Evolutionary conservation across 1,284 basidiomycete species (phyloP), one percentile per base, ranked within the genome.

Genomic region (Gymnopus androsaceus): DNA sequence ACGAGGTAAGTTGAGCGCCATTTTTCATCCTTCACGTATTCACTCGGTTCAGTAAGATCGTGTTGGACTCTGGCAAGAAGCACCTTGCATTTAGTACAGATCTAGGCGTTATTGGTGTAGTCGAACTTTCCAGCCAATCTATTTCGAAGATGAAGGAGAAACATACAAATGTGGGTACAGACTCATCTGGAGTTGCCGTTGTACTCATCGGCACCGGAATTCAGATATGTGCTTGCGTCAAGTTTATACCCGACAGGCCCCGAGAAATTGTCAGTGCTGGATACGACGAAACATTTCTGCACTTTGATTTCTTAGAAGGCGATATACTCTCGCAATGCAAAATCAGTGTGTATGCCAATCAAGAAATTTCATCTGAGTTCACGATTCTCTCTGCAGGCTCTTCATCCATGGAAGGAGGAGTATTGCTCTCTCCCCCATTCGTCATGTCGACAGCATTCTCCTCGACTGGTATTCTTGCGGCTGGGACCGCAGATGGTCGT

Each of bases 221-320:
- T 6, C 62, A 92, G 90, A 82, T 92, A 15, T 88, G 86, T 53
- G 82, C 81, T 15, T 77, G 78, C 25, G 81, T 88, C 34, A 79
- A 75, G 56, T 91, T 90, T 65, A 81, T 92, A 55, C 84, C 87
- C 2, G 78, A 81, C 64, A 76, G 88, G 36, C 82, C 87, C 15
- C 76, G 74, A 53, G 89, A 92, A 67, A 64, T 91, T 21, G 76
- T 92, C 34, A 90, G 87, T 59, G 88, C 83, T 6, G 90, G 90
- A 3, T 92, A 88, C 63, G 90, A 92, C 62, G 81, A 77, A 42
- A 72, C 77, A 2, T 63, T 92, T 25, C 66, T 89, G 12, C 90
- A 92, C 63, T 85, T 83, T 63, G 87, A 92, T 63, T 80, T 78
- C 59, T 63, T 65, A 9, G 81, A 82, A 68, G 78, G 82, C n/a